Evolutionary conservation across 2,329 filamentous ascomycete genomes (phyloP), one percentile per base, ranked within the genome.

Genomic region (Exophiala viscosa): DNA sequence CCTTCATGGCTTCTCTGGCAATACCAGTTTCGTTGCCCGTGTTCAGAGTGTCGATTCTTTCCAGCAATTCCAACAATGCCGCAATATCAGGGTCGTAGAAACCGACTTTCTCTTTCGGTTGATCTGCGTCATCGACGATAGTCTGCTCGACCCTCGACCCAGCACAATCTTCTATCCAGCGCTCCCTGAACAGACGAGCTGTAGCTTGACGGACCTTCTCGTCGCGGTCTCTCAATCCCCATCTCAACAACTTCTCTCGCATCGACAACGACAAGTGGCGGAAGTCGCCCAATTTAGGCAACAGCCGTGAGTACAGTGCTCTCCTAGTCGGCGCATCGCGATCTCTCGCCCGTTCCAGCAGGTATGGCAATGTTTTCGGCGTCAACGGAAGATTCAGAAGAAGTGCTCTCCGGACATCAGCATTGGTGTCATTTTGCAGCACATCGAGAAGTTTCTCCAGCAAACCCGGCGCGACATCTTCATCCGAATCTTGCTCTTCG

Each of bases 81-180:
- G 92, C 86, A 8, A 93, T 80, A 54, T 79, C 92, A 0, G 88
- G 87, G 1, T 79, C 50, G 20, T 62, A 49, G 46, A 59, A 78
- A 1, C 81, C 78, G 5, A 81, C 72, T 53, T 83, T 78, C 41
- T 62, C 51, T 38, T 60, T 43, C 40, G 23, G 23, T 4, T 28
- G 23, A 28, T 28, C 23, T 28, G 23, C 23, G 3, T 56, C 52
- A 2, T 48, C 39, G n/a, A 55, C 50, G 9, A 41, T 46, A 33
- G 45, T 35, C 49, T 68, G 66, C 33, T 65, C 65, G 13, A 60
- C 55, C 14, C 48, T 31, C 1, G 56, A 51, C n/a, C 86, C 86
- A 5, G 88, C 90, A 63, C 91, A 96, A 65, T 97, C 90, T 66
- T 97, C 92, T 56, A 99, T 92, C 93, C 93, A 99, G n/a, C 90